Percentiles rank a stretch among this genome's conserved stretches.
Conservation (phyloP, 805 yeast species). For the Starmerella potacharoeniae region DNA sequence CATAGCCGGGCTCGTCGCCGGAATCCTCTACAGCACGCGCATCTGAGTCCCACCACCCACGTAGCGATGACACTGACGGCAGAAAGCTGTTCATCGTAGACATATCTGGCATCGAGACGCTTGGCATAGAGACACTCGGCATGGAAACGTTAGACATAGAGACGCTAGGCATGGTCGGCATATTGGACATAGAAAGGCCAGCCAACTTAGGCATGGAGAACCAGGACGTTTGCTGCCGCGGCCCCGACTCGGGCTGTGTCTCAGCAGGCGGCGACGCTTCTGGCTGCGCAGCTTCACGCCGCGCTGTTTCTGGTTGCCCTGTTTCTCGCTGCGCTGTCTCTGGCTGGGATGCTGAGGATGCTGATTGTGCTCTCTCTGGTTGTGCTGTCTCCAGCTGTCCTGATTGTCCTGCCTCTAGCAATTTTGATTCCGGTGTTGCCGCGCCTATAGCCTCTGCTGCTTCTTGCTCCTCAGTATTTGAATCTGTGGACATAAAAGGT, state of each 20-base stretch:
- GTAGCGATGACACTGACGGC: background rate
- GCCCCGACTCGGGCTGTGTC: background rate
- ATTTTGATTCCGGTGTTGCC: too few species aligned
- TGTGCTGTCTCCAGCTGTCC: too few species aligned
- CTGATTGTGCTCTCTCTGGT: too few species aligned
- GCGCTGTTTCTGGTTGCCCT: too few species aligned
- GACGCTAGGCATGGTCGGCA: background rate
- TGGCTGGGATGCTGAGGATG: too few species aligned
- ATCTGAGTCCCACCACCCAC: conserved; percentile 1
- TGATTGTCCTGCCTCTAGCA: too few species aligned
- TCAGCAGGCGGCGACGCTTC: too few species aligned
- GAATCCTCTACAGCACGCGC: background rate
- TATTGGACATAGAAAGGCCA: background rate
- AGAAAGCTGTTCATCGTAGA: background rate
- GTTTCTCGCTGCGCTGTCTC: too few species aligned
- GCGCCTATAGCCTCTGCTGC: too few species aligned
- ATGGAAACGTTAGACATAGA: background rate
- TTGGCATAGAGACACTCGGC: conserved; percentile 1
- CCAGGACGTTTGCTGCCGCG: conserved; percentile 4
- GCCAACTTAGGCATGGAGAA: conserved; percentile 7
- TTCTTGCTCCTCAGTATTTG: too few species aligned
- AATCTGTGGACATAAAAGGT: too few species aligned
- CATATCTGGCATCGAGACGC: background rate
- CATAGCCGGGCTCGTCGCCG: conserved; percentile 1
- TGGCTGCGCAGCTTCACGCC: too few species aligned